phyloP scores from a whole-genome alignment of 345 rosid genomes.

The Pugionium cornutum region DNA sequence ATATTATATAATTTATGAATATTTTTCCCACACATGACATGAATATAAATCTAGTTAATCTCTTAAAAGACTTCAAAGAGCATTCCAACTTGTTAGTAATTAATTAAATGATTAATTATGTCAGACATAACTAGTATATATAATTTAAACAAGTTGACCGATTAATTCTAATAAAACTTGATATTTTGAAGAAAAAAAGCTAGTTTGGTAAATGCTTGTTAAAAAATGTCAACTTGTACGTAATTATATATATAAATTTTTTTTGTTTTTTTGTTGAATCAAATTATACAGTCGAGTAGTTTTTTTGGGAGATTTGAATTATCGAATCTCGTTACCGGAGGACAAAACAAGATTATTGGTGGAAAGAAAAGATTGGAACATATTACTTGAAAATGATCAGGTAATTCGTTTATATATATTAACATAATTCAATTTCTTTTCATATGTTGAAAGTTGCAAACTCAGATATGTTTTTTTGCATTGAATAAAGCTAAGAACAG shows the following conservation, averaged over 20 bases:
- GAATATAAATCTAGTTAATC: no score
- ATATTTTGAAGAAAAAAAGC: slow-evolving; percentile 20
- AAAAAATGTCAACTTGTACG: slow-evolving; percentile 24
- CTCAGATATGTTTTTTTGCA: background rate
- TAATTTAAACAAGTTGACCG: slow-evolving; percentile 15
- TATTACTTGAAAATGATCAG: slow-evolving; percentile 69
- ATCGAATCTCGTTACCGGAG: slow-evolving; percentile 72
- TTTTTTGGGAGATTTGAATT: slow-evolving; percentile 79
- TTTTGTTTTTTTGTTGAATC: slow-evolving; percentile 17
- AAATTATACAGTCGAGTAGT: slow-evolving; percentile 54
- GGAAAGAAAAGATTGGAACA: slow-evolving; percentile 57
- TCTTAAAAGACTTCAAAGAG: background rate
- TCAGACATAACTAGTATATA: slow-evolving; percentile 16
- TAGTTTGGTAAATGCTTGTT: slow-evolving; percentile 28
- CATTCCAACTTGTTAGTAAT: slow-evolving; percentile 22
- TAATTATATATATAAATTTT: background rate
- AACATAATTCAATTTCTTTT: background rate
- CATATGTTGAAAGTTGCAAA: slow-evolving; percentile 2
- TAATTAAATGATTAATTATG: background rate
- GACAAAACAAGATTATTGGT: slow-evolving; percentile 56
- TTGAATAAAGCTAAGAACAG: slow-evolving; percentile 56
- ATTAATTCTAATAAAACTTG: slow-evolving; percentile 6
- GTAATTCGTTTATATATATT: slow-evolving; percentile 34
- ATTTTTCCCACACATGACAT: no score
- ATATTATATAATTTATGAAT: background rate